Conservation (phyloP, 495 filamentous ascomycete genomes). For the Penicillium manginii region DNA sequence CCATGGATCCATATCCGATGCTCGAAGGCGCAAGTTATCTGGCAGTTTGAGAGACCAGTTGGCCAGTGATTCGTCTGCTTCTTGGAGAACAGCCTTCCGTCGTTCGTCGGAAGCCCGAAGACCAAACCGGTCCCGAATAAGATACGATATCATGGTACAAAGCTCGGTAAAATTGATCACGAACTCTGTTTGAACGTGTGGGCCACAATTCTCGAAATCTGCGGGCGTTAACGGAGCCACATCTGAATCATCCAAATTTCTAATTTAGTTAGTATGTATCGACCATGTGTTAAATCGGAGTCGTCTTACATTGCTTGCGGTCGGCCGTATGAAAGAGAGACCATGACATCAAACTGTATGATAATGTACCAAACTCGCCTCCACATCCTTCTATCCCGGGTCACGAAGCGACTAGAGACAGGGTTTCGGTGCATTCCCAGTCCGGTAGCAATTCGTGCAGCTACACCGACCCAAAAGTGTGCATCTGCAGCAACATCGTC, state of each 20-base stretch:
- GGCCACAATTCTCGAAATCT: constrained; percentile 53
- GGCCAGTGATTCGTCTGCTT: constrained; percentile 50
- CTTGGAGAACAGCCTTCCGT: constrained; percentile 46
- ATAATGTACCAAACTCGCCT: constrained; percentile 52
- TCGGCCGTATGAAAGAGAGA: constrained; percentile 53
- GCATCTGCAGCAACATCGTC: constrained; percentile 54
- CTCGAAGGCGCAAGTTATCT: constrained; percentile 45
- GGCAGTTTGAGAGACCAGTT: constrained; percentile 52
- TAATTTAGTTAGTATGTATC: constrained; percentile 16
- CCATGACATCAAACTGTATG: constrained; percentile 53
- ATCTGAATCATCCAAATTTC: constrained; percentile 54
- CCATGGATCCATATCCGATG: constrained; percentile 53
- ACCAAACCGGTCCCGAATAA: constrained; percentile 48
- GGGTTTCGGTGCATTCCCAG: constrained; percentile 55
- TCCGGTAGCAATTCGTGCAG: constrained; percentile 51
- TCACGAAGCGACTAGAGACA: constrained; percentile 46
- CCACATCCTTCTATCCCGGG: constrained; percentile 51
- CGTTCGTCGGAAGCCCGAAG: constrained; percentile 44
- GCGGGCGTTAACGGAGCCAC: constrained; percentile 45
- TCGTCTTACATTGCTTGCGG: constrained; percentile 51
- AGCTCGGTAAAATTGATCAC: constrained; percentile 52
- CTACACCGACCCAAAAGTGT: constrained; percentile 54
- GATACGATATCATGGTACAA: constrained; percentile 51
- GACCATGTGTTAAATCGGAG: background rate
- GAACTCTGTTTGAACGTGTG: constrained; percentile 45